These are phyloP conservation scores for Penicillium frequentans DNA, from an alignment of 2,329 filamentous ascomycete genomes.

Conservation along the genomic window DNA sequence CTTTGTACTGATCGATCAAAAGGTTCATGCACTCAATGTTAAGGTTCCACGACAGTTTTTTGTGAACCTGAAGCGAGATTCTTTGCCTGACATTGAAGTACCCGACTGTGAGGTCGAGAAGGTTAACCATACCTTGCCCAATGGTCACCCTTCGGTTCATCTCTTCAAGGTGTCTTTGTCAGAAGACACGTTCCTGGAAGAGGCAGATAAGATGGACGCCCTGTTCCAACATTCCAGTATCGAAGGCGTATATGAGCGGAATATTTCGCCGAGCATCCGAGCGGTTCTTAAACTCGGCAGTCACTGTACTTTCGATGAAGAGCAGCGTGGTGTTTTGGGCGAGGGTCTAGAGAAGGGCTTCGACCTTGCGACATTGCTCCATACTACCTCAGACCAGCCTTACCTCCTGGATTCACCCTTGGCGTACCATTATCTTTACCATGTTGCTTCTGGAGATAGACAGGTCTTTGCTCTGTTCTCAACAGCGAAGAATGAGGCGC, in stretches of 20 bases:
- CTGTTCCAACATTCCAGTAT: slow-evolving; percentile 92
- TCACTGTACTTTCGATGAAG: slow-evolving; percentile 89
- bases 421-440: slow-evolving; percentile 88
- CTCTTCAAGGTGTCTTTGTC: slow-evolving; percentile 91
- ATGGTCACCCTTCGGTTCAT: slow-evolving; percentile 90
- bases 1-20: slow-evolving; percentile 89
- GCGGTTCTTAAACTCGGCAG: slow-evolving; percentile 89
- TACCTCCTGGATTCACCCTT: slow-evolving; percentile 76
- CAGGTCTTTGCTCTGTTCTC: slow-evolving; percentile 96
- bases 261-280: slow-evolving; percentile 81
- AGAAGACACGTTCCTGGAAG: slow-evolving; percentile 82
- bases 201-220: slow-evolving; percentile 76
- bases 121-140: slow-evolving; percentile 88
- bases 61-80: slow-evolving; percentile 83
- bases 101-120: slow-evolving; percentile 87
- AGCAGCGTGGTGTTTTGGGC: slow-evolving; percentile 84
- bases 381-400: slow-evolving; percentile 63
- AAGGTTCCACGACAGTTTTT: slow-evolving; percentile 88
- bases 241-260: slow-evolving; percentile 95
- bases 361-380: slow-evolving; percentile 73
- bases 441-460: slow-evolving; percentile 84
- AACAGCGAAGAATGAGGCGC: slow-evolving; percentile 72
- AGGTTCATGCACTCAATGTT: slow-evolving; percentile 83
- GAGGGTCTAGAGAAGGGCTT: slow-evolving; percentile 93
- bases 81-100: slow-evolving; percentile 85